phyloP scores from a whole-genome alignment of 441 rosid genomes.

The Corymbia calophylla region DNA sequence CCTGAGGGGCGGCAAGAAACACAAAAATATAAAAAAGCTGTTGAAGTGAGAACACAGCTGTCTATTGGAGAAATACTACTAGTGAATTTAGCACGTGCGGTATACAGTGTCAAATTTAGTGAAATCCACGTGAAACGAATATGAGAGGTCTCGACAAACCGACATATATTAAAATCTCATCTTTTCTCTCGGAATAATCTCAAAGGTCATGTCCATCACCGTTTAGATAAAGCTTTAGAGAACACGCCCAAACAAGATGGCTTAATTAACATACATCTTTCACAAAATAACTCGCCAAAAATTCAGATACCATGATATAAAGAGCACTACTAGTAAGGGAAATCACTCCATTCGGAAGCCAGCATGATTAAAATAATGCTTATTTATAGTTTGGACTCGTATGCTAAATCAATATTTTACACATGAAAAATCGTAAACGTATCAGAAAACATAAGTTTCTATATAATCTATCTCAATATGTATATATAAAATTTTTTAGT shows the following conservation, averaged over 20 bases:
- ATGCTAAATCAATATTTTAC: background rate
- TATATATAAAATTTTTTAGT: background rate
- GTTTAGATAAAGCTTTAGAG: background rate
- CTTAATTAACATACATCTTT: background rate
- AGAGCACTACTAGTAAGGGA: background rate
- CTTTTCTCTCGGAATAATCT: background rate
- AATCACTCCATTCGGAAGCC: background rate
- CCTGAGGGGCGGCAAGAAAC: background rate
- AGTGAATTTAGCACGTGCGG: too few relatives aligned
- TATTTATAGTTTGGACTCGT: background rate
- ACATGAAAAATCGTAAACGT: background rate
- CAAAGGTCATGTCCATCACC: background rate
- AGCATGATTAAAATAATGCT: background rate
- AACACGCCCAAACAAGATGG: background rate
- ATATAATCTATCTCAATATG: background rate
- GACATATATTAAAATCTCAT: background rate
- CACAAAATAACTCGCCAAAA: background rate
- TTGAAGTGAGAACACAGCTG: too few relatives aligned
- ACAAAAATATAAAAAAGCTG: too few relatives aligned
- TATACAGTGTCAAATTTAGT: too few relatives aligned
- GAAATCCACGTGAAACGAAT: too few relatives aligned
- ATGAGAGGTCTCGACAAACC: background rate
- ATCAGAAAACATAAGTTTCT: background rate
- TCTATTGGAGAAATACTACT: too few relatives aligned
- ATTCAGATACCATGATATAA: background rate